Evolutionary conservation across 495 filamentous ascomycete species (phyloP).

Genomic region (Hamigera avellanea): DNA sequence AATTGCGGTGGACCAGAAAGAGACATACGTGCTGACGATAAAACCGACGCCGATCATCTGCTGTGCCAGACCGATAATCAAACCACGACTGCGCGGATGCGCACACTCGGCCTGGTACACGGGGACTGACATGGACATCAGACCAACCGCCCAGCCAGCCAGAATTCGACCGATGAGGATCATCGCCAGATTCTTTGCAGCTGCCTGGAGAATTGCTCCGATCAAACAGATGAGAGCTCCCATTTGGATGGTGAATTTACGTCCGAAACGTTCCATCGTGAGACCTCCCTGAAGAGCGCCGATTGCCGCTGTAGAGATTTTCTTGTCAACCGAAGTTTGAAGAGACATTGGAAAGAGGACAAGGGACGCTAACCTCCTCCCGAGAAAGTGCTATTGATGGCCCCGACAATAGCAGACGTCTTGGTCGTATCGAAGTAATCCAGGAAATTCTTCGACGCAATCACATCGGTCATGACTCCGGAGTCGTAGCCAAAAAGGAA

Average conservation of each 20-base stretch:
- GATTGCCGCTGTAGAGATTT: too few relatives aligned
- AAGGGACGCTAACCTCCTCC: too few relatives aligned
- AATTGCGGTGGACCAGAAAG: slow-evolving; percentile 30
- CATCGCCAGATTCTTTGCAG: slow-evolving; percentile 40
- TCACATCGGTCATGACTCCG: too few relatives aligned
- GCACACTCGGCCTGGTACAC: slow-evolving; percentile 36
- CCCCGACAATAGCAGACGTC: too few relatives aligned
- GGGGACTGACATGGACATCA: slow-evolving; percentile 42
- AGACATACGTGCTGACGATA: slow-evolving; percentile 35
- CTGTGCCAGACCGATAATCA: slow-evolving; percentile 30
- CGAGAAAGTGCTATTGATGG: too few relatives aligned
- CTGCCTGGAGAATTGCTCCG: slow-evolving; percentile 44
- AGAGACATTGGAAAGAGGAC: too few relatives aligned
- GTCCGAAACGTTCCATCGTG: slow-evolving; percentile 36
- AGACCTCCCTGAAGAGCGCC: too few relatives aligned
- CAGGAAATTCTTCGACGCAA: slow-evolving; percentile 36
- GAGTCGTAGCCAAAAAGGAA: too few relatives aligned
- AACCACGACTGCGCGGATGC: slow-evolving; percentile 32
- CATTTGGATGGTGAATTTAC: slow-evolving; percentile 44
- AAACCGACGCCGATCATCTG: slow-evolving; percentile 35
- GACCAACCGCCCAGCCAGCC: slow-evolving; percentile 53
- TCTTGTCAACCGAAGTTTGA: too few relatives aligned
- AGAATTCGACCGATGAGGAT: slow-evolving; percentile 52
- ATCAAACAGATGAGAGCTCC: slow-evolving; percentile 42
- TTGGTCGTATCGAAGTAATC: slow-evolving; percentile 35